Percentiles rank a stretch among this genome's conserved stretches.
Evolutionary conservation across 129 eudicot species (phyloP).

Genomic region (Artemisia annua): DNA sequence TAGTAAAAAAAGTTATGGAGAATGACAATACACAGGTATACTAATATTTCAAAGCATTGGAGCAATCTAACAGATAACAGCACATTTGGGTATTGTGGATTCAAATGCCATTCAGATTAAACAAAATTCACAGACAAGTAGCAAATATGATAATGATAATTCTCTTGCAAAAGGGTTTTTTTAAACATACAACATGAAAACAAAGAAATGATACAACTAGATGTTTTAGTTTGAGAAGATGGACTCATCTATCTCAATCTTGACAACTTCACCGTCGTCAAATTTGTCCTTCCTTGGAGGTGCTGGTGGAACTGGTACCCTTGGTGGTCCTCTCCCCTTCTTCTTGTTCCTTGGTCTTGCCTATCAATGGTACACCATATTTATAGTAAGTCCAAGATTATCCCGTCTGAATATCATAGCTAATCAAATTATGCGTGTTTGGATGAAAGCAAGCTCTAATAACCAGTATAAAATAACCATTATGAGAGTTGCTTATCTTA

Average conservation of each 20-base stretch:
- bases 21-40: too few relatives aligned
- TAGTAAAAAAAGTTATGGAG: too few relatives aligned
- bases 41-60: too few relatives aligned
- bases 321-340: constrained; percentile 94
- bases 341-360: constrained; percentile 88
- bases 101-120: constrained; percentile 15
- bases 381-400: background rate
- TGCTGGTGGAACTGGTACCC: constrained; percentile 72
- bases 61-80: too few relatives aligned
- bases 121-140: constrained; percentile 1
- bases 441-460: too few relatives aligned
- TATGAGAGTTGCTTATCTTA: too few relatives aligned
- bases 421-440: too few relatives aligned
- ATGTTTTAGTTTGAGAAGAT: constrained; percentile 34
- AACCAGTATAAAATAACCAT: too few relatives aligned
- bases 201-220: constrained; percentile 20
- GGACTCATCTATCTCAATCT: constrained; percentile 70
- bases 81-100: background rate
- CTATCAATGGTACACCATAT: constrained; percentile 30
- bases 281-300: constrained; percentile 73
- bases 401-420: background rate
- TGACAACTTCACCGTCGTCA: constrained; percentile 62
- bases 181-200: constrained; percentile 20
- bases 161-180: constrained; percentile 10
- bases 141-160: constrained; percentile 14